A percentile compares a stretch with the other conserved stretches of the same genome.
phyloP scores from a whole-genome alignment of 495 filamentous ascomycete species.

The Pseudotulostoma volvatum region DNA sequence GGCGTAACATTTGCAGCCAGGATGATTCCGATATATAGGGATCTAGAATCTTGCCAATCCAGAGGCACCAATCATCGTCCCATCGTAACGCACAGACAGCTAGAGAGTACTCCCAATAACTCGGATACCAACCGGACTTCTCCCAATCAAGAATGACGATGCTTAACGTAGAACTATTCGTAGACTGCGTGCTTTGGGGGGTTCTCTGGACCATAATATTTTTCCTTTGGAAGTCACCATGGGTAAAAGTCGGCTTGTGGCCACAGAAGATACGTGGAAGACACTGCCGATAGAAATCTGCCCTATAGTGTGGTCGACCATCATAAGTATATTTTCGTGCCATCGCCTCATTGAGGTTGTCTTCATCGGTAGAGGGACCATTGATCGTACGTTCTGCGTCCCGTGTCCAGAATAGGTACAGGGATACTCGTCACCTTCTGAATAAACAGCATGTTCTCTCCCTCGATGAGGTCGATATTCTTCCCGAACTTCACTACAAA shows the following conservation, averaged over 20 bases:
- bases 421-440: constrained; percentile 14
- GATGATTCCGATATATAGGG: background rate
- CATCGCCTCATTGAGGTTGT: constrained; percentile 16
- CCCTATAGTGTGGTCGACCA: constrained; percentile 11
- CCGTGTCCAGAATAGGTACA: constrained; percentile 17
- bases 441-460: constrained; percentile 25
- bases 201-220: constrained; percentile 11
- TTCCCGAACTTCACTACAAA: constrained; percentile 26
- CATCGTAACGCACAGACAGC: constrained; percentile 11
- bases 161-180: constrained; percentile 8
- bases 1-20: background rate
- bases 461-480: constrained; percentile 16
- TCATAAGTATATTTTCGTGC: constrained; percentile 12
- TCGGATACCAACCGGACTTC: constrained; percentile 24
- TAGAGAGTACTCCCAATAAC: constrained; percentile 30
- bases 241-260: constrained; percentile 8
- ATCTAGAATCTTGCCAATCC: constrained; percentile 17
- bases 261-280: constrained; percentile 11
- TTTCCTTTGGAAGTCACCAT: constrained; percentile 12
- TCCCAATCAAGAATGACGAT: constrained; percentile 29
- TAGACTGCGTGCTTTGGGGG: constrained; percentile 1
- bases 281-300: constrained; percentile 17
- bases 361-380: constrained; percentile 19
- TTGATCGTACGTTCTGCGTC: constrained; percentile 9
- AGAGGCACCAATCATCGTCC: constrained; percentile 22